Evolutionary conservation across 352 stramenopile species (phyloP).

Genomic region (Globisporangium okanoganense): DNA sequence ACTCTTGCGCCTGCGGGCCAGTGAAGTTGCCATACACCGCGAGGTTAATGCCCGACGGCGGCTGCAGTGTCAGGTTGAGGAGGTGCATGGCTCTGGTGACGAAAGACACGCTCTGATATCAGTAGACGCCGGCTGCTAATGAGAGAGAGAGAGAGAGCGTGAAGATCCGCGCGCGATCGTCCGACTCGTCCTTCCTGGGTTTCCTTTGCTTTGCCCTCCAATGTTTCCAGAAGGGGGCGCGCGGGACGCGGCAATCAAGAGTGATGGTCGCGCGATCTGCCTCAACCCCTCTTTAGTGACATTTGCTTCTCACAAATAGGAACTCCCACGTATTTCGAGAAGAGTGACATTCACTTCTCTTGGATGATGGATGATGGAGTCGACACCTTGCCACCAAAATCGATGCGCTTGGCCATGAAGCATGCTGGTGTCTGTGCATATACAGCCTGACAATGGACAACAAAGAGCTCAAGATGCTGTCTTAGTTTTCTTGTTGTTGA

Average conservation of each 20-base stretch:
- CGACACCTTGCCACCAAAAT: too few relatives aligned
- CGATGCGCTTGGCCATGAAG: background rate
- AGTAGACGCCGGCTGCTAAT: background rate
- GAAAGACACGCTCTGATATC: background rate
- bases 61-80: slow-evolving; percentile 87
- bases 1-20: slow-evolving; percentile 89
- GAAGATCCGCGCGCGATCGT: slow-evolving; percentile 1
- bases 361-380: background rate
- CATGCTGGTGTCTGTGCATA: background rate
- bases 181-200: background rate
- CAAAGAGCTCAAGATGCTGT: background rate
- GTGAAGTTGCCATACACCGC: slow-evolving; percentile 92
- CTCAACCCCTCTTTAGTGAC: background rate
- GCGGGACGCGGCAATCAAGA: background rate
- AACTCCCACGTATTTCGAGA: background rate
- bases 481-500: slow-evolving; percentile 1
- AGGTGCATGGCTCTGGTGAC: slow-evolving; percentile 58
- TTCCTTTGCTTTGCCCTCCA: slow-evolving; percentile 6
- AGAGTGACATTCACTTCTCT: slow-evolving; percentile 5
- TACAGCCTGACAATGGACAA: background rate
- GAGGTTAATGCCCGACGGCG: slow-evolving; percentile 74
- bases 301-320: background rate
- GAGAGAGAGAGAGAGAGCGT: background rate
- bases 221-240: slow-evolving; percentile 9
- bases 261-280: background rate